Base-by-base conservation (phyloP, 1,139 yeast genomes). In the Saccharomyces hybrid region DNA sequence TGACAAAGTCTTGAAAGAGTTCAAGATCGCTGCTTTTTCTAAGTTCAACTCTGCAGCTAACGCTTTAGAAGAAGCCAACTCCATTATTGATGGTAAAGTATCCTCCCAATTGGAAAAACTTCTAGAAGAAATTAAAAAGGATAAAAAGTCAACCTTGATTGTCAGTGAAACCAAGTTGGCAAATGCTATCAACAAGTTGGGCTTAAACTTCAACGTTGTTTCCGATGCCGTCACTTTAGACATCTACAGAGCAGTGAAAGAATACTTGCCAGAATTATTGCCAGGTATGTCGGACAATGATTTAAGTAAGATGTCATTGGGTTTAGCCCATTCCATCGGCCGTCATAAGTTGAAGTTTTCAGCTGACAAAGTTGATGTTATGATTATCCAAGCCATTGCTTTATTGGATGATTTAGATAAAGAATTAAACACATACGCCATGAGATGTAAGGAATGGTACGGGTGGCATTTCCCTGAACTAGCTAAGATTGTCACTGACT, bases 401-500 rank as follows among this genome's bases (percentile, higher is more conserved):
- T 78, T 95, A 63, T 81, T 93, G 70, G 99, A 93, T 70, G 96
- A 95, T 72, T 82, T 93, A 69, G 99, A 93, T 77, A 93, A 93
- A 77, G 99, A 95, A 73, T 81, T 93, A 68, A 93, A 93, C 78
- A 95, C 98, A 53, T 93, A 88, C 69, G 93, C 98, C 64, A 93
- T 93, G 99, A 85, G 99, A 78, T 82, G 84, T 72, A 91, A 91
- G 78, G 99, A 93, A 78, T 93, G 99, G 99, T 93, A 95, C 76
- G 98, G 99, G 62, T 93, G 99, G 99, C 99, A 93, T 74, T 95
- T 93, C 84, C 99, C 99, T 48, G 99, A 93, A 77, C 82, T 93
- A 82, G 96, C 96, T 69, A 93, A 93, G 80, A 89, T 93, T 71
- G 90, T 91, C 64, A 84, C 88, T 65, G 99, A 93, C 75, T 91